Evolutionary conservation across 805 yeast genomes (phyloP).

Genomic region (Jamesozyma lodderae): DNA sequence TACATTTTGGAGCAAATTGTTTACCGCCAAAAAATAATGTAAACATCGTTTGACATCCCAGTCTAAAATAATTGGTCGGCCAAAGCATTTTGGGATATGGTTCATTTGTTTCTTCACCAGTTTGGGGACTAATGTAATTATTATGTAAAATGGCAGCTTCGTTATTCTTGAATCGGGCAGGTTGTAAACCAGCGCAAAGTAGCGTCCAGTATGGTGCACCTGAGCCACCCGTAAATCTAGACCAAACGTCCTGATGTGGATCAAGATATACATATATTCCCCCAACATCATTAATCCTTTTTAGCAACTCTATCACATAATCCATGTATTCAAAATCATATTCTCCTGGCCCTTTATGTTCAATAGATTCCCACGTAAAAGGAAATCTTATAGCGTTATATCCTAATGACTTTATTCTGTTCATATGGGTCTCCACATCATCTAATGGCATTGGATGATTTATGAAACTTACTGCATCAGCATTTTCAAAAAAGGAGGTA

Average conservation of each 20-base stretch:
- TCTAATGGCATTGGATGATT: conserved; percentile 72
- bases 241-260: conserved; percentile 94
- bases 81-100: conserved; percentile 78
- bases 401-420: conserved; percentile 69
- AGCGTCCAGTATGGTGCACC: conserved; percentile 95
- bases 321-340: conserved; percentile 73
- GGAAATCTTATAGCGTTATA: conserved; percentile 69
- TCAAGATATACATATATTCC: conserved; percentile 75
- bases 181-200: conserved; percentile 80
- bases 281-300: conserved; percentile 50
- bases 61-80: conserved; percentile 76
- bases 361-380: conserved; percentile 87
- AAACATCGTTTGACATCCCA: conserved; percentile 75
- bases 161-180: conserved; percentile 56
- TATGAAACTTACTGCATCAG: conserved; percentile 70
- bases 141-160: conserved; percentile 79
- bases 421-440: conserved; percentile 62
- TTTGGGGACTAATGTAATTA: conserved; percentile 31
- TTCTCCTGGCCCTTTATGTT: conserved; percentile 75
- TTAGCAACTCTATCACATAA: conserved; percentile 55
- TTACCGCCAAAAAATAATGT: conserved; percentile 77
- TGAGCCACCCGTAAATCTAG: conserved; percentile 77
- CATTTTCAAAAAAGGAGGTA: conserved; percentile 49
- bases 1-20: conserved; percentile 65
- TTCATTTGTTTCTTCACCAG: conserved; percentile 32